Evolutionary conservation across 75 land plant species (phyloP), one percentile per base, ranked within the genome.

Genomic region (Cryptomeria japonica): DNA sequence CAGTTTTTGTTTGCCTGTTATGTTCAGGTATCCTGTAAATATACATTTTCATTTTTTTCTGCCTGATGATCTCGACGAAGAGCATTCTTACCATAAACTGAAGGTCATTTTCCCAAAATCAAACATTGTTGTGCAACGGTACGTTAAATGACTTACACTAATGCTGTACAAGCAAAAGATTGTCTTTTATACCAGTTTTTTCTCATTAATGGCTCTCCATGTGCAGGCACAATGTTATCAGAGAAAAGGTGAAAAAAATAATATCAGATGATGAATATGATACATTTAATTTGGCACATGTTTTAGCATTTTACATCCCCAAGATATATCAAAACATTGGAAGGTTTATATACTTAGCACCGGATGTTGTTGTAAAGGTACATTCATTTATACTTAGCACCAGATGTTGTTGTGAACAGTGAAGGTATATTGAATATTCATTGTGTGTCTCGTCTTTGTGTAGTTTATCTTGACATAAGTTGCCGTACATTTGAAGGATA

Each of bases 291-390:
- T 46, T 84, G 88, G 70, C 89, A 84, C 85, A 89, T 51, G 87
- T 94, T 44, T 87, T 88, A 41, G 95, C 95, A 84, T 91, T 93
- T 88, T 44, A 88, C n/a, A 88, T 94, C 36, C 92, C 94, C n/a
- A 93, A 73, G 32, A 49, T 86, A 13, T 56, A 87, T 61, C 86
- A 72, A 36, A 86, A 87, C 34, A 84, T 91, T 87, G 84, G 87
- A 61, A 91, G 85, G 77, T 88, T 89, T 83, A 88, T 91, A 78
- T 94, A 94, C 83, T 68, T 93, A 13, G 93, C 92, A 11, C 88
- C 92, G 19, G 90, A 91, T 85, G 84, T 88, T 15, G 88, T 94
- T 76, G 89, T 94, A 32, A 90, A 94, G 95, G 95, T 91, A 88
- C 77, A 56, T 80, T 15, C 55, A 18, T 39, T 79, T 79, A 18